Percentiles rank a stretch among this genome's conserved stretches.
These are phyloP conservation scores for Ceratobasidium sp. DNA, from an alignment of 1,284 basidiomycete species.

Conservation along the genomic window DNA sequence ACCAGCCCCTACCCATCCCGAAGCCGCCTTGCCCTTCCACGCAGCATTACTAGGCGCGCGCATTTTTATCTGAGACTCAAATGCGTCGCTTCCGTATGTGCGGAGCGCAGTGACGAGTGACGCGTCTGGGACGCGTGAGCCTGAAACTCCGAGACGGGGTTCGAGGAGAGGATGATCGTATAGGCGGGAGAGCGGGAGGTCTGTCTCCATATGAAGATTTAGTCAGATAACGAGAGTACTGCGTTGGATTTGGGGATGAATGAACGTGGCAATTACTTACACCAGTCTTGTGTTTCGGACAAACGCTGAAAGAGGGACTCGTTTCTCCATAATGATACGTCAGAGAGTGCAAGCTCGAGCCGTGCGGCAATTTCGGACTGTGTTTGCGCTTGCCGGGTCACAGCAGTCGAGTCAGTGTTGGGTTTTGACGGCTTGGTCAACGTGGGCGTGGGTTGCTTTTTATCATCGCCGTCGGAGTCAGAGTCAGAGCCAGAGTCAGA, in stretches of 20 bases:
- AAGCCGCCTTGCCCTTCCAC: slow-evolving; percentile 56
- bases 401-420: background rate
- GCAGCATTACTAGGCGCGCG: slow-evolving; percentile 57
- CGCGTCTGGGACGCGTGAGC: slow-evolving; percentile 62
- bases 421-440: background rate
- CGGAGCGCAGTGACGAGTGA: slow-evolving; percentile 70
- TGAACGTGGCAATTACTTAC: slow-evolving; percentile 41
- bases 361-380: slow-evolving; percentile 45
- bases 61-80: slow-evolving; percentile 75
- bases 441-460: background rate
- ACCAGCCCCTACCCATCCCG: slow-evolving; percentile 55
- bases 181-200: slow-evolving; percentile 56
- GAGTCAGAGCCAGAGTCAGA: slow-evolving; percentile 23
- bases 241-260: too few species aligned
- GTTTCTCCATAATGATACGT: slow-evolving; percentile 44
- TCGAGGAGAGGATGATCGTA: slow-evolving; percentile 61
- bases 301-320: slow-evolving; percentile 32
- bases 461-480: background rate
- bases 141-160: slow-evolving; percentile 48
- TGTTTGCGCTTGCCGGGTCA: background rate
- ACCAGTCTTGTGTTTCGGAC: slow-evolving; percentile 49
- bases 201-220: slow-evolving; percentile 27
- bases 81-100: slow-evolving; percentile 58
- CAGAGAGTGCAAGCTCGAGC: slow-evolving; percentile 46
- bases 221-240: too few species aligned